Percentiles rank a stretch among this genome's conserved stretches.
These are phyloP conservation scores for Ophiostoma fasciatum DNA, from an alignment of 2,329 filamentous ascomycete genomes.

Conservation along the genomic window DNA sequence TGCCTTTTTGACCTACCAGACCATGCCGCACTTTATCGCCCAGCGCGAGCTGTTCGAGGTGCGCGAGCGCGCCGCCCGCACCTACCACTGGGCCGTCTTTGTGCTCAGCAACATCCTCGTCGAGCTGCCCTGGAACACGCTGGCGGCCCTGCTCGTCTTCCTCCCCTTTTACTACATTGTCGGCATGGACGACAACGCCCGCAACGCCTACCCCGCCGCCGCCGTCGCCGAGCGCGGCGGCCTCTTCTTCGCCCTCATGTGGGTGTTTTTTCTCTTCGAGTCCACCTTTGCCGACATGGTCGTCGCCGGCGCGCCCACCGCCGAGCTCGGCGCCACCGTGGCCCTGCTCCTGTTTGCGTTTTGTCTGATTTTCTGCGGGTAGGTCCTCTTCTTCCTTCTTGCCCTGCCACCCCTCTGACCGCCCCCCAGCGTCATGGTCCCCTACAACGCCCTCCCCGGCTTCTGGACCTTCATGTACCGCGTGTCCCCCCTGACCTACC, in stretches of 20 bases:
- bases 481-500: constrained; percentile 43
- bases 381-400: constrained; percentile 24
- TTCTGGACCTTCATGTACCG: constrained; percentile 74
- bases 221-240: constrained; percentile 53
- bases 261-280: constrained; percentile 64
- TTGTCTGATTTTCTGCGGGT: constrained; percentile 42
- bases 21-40: constrained; percentile 52
- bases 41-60: constrained; percentile 53
- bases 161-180: constrained; percentile 48
- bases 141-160: constrained; percentile 29
- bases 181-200: constrained; percentile 50
- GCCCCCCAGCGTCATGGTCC: constrained; percentile 35
- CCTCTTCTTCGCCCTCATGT: constrained; percentile 64
- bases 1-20: constrained; percentile 41
- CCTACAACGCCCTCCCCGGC: constrained; percentile 41
- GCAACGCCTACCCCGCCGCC: constrained; percentile 49
- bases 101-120: constrained; percentile 50
- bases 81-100: constrained; percentile 53
- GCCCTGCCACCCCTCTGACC: background rate
- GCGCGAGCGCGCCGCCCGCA: constrained; percentile 47
- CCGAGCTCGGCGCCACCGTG: constrained; percentile 50
- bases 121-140: constrained; percentile 50
- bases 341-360: constrained; percentile 45
- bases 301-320: constrained; percentile 49
- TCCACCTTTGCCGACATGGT: constrained; percentile 60